These are phyloP conservation scores for Grosmannia huntii DNA, from an alignment of 2,329 filamentous ascomycete genomes.

Conservation along the genomic window DNA sequence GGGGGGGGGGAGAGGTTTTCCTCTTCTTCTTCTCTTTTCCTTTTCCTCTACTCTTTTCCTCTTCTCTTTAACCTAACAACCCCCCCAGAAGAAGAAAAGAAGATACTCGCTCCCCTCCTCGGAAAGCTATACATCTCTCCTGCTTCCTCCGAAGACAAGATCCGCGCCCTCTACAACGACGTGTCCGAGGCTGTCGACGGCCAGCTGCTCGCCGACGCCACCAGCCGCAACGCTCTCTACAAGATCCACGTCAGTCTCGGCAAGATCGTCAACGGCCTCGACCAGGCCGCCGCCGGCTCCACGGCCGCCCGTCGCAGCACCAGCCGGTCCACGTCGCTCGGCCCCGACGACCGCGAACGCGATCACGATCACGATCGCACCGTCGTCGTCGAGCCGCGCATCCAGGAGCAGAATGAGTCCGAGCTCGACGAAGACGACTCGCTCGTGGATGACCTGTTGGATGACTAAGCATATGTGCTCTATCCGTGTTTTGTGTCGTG, in stretches of 20 bases:
- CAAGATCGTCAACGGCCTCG: slow-evolving; percentile 52
- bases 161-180: slow-evolving; percentile 44
- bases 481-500: slow-evolving; percentile 1
- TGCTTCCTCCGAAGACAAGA: slow-evolving; percentile 44
- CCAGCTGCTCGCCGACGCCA: slow-evolving; percentile 45
- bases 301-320: slow-evolving; percentile 21
- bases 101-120: slow-evolving; percentile 62
- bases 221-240: slow-evolving; percentile 50
- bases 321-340: slow-evolving; percentile 32
- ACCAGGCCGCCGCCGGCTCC: slow-evolving; percentile 20
- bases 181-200: slow-evolving; percentile 51
- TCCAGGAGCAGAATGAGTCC: slow-evolving; percentile 38
- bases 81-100: slow-evolving; percentile 66
- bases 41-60: not conserved
- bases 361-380: slow-evolving; percentile 7
- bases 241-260: slow-evolving; percentile 55
- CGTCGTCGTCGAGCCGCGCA: slow-evolving; percentile 23
- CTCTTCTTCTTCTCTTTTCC: not conserved
- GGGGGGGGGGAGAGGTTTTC: not conserved
- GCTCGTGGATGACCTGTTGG: slow-evolving; percentile 7
- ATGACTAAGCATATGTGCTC: slow-evolving; percentile 1
- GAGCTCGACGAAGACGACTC: slow-evolving; percentile 23
- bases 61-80: not conserved
- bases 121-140: slow-evolving; percentile 72
- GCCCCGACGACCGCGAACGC: slow-evolving; percentile 14